phyloP scores from a whole-genome alignment of 768 basidiomycete genomes.

The Amanita phalloides region DNA sequence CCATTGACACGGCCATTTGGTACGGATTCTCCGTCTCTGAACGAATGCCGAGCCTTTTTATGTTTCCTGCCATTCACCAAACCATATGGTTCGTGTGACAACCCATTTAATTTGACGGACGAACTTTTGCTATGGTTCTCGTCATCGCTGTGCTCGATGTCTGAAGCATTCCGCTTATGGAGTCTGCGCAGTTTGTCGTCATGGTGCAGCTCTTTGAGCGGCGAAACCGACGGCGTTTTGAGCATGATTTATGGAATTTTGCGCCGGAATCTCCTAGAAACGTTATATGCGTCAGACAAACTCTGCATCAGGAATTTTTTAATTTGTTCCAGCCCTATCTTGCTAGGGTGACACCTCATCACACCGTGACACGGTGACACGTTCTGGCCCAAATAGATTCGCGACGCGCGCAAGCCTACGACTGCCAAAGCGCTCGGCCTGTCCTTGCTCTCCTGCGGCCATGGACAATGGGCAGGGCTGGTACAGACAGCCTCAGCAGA shows the following conservation, averaged over 20 bases:
- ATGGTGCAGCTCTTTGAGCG: constrained; percentile 6
- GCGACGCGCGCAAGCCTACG: too few relatives aligned
- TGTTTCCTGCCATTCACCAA: constrained; percentile 16
- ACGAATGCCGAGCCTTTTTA: constrained; percentile 22
- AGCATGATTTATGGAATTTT: constrained; percentile 2
- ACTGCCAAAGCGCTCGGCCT: not conserved
- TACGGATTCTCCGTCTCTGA: constrained; percentile 2
- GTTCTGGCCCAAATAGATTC: too few relatives aligned
- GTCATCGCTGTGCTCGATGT: constrained; percentile 32
- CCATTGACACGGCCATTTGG: constrained; percentile 8
- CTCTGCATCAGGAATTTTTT: constrained; percentile 1
- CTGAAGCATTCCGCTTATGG: constrained; percentile 22
- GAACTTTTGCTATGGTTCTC: constrained; percentile 15
- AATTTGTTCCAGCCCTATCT: not conserved
- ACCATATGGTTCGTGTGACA: constrained; percentile 16
- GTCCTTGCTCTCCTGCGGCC: constrained; percentile 2
- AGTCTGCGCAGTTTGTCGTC: constrained; percentile 13
- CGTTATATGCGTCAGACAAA: not conserved
- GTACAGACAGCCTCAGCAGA: not conserved
- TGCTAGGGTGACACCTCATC: not conserved
- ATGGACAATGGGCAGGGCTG: constrained; percentile 9
- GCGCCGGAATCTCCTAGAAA: not conserved
- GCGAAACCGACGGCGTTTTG: not conserved
- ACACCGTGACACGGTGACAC: not conserved
- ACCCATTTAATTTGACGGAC: constrained; percentile 18